Evolutionary conservation across 2,329 filamentous ascomycete species (phyloP), one percentile per base, ranked within the genome.

Genomic region (Tolypocladium tundrense): DNA sequence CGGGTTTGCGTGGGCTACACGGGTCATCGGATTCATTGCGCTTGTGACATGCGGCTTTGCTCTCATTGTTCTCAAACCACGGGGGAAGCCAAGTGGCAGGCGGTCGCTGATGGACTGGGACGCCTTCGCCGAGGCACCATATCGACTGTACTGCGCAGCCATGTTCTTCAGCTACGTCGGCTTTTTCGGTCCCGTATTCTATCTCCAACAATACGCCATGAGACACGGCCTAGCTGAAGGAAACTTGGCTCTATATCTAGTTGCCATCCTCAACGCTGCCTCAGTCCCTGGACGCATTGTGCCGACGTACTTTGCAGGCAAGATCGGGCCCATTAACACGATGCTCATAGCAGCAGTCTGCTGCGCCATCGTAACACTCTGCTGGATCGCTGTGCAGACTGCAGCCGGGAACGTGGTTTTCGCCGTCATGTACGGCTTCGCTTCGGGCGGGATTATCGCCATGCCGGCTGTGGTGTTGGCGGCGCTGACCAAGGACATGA

Each of bases 251-350:
- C 67, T 71, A 19, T 80, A 82, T 59, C 69, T 82, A 31, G 67
- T 82, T 5, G 69, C 79, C 2, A 76, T 82, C 53, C 72, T 81
- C 54, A 82, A 82, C 65, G 78, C 75, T 1, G 73, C 76, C 0
- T 78, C 77, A 0, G 69, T 80, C 9, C 70, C 78, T 9, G 80
- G 80, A 0, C 74, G 80, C 8, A 68, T 81, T 1, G 64, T 79
- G 0, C 79, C 77, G 0, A 74, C 75, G 4, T 70, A 76, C 9
- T 59, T 81, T 5, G 77, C 76, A 0, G 72, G 75, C 54, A 67
- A 64, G 35, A 59, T 76, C 42, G 77, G 77, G 1, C 67, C 73
- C 2, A 61, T 79, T 16, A 73, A 77, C 57, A 70, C 73, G 1
- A 71, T 75, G 60, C 65, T 76, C 16, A 67, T 69, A 3, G 64